Percentiles rank a stretch among this genome's conserved stretches.
phyloP scores from a whole-genome alignment of 2,329 filamentous ascomycete genomes.

The Sclerotinia sclerotiorum region DNA sequence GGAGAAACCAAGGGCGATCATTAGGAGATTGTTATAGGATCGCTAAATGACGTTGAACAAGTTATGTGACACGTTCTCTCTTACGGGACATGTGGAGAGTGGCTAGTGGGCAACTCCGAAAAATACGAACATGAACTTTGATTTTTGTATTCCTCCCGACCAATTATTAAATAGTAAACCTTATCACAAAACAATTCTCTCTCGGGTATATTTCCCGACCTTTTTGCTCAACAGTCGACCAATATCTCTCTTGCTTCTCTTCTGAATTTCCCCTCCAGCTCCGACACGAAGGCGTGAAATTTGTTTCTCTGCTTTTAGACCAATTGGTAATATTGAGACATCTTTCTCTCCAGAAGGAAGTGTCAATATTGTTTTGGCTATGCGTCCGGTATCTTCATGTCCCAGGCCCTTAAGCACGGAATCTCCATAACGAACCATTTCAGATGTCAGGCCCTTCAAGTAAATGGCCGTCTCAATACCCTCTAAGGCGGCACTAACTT shows the following conservation, averaged over 20 bases:
- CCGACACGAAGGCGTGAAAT: conserved; percentile 59
- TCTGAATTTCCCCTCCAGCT: conserved; percentile 67
- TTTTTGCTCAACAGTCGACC: conserved; percentile 76
- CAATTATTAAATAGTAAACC: conserved; percentile 17
- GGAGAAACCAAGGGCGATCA: background rate
- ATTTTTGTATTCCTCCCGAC: conserved; percentile 4
- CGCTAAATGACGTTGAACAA: conserved; percentile 1
- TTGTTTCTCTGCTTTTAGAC: conserved; percentile 60
- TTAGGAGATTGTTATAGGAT: conserved; percentile 15
- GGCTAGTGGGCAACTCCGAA: conserved; percentile 6
- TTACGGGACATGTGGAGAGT: conserved; percentile 6
- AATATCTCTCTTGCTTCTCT: conserved; percentile 69
- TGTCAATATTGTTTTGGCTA: conserved; percentile 46
- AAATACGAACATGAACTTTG: background rate
- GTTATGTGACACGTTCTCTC: background rate
- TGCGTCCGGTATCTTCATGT: conserved; percentile 38
- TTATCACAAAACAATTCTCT: conserved; percentile 67
- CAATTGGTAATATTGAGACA: conserved; percentile 63
- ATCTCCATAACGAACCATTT: conserved; percentile 63
- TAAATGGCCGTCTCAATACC: conserved; percentile 68
- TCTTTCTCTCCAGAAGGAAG: conserved; percentile 49
- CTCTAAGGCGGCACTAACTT: conserved; percentile 70
- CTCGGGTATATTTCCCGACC: conserved; percentile 79
- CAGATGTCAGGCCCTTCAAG: conserved; percentile 62
- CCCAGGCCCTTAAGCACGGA: conserved; percentile 30